A percentile compares a stretch with the other conserved stretches of the same genome.
These are phyloP conservation scores for Trypanosoma mega DNA, from an alignment of 208 protist species.

Conservation along the genomic window DNA sequence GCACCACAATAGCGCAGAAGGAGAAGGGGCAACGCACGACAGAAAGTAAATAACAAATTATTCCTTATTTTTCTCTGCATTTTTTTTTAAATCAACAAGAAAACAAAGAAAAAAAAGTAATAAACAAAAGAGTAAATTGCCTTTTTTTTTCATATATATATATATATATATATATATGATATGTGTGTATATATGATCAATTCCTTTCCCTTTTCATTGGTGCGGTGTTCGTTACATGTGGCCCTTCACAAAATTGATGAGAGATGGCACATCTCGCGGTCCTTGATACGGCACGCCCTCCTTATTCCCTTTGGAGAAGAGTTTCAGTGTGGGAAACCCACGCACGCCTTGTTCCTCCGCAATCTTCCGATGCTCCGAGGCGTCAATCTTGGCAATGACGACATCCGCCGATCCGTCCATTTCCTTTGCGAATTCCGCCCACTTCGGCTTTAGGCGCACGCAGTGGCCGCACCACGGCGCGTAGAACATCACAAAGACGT, in stretches of 20 bases:
- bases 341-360: slow-evolving; percentile 47
- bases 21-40: no score
- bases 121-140: background rate
- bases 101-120: background rate
- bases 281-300: slow-evolving; percentile 62
- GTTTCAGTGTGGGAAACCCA: slow-evolving; percentile 89
- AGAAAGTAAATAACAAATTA: no score
- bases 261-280: slow-evolving; percentile 39
- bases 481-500: slow-evolving; percentile 96
- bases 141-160: no score
- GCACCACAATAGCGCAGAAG: no score
- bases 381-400: slow-evolving; percentile 84
- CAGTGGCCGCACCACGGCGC: slow-evolving; percentile 97
- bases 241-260: slow-evolving; percentile 53
- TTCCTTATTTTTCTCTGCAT: no score
- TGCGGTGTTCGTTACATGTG: slow-evolving; percentile 34
- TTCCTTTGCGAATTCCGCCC: slow-evolving; percentile 58
- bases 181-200: no score
- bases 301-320: slow-evolving; percentile 86
- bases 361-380: slow-evolving; percentile 41
- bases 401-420: slow-evolving; percentile 43
- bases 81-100: background rate
- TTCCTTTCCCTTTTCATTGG: background rate
- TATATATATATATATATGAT: background rate
- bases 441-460: slow-evolving; percentile 90